Evolutionary conservation across 768 basidiomycete species (phyloP), one percentile per base, ranked within the genome.

Genomic region (Omphalotus guepiniiformis): DNA sequence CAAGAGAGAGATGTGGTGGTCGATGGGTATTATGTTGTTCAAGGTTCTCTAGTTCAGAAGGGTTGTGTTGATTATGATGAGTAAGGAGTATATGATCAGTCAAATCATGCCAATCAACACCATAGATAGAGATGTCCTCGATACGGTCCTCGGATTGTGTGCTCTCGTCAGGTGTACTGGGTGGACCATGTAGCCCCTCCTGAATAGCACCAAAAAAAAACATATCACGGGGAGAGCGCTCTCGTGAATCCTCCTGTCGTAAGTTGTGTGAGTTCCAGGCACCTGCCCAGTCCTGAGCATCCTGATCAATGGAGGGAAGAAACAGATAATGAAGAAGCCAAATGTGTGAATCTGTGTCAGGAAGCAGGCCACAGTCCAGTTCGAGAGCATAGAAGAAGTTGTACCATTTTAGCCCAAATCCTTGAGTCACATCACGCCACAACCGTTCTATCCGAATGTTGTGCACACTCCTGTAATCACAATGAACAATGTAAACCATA

Each of bases 251-350:
- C 11, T 23, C 25, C 22, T 51, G 16, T 4, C n/a, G 12, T 18
- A 55, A 23, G 4, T 40, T 42, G 39, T 67, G 65, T 7, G 48
- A 16, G 32, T 66, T 67, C 66, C 65, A 67, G 0, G 55, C 18
- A 8, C 54, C 43, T 0, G 56, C 57, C 61, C 63, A 69, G 3
- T 59, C 55, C 3, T 26, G 38, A 18, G 57, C 55, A 43, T 69
- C 61, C 1, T 37, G 22, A 25, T 64, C 57, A 29, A 64, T 43
- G 0, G 47, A 21, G 1, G 18, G 4, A 4, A 67, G 55, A 35
- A 67, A 67, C 4, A 67, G 56, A 36, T 52, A 44, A 30, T 62
- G 62, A 11, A 65, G 52, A 4, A 65, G 48, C 61, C 63, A 68
- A 15, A 63, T 60, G 42, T 62, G 62, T 15, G 37, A 32, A 4